phyloP scores from a whole-genome alignment of 129 eudicot genomes.

The Flaveria brownii region DNA sequence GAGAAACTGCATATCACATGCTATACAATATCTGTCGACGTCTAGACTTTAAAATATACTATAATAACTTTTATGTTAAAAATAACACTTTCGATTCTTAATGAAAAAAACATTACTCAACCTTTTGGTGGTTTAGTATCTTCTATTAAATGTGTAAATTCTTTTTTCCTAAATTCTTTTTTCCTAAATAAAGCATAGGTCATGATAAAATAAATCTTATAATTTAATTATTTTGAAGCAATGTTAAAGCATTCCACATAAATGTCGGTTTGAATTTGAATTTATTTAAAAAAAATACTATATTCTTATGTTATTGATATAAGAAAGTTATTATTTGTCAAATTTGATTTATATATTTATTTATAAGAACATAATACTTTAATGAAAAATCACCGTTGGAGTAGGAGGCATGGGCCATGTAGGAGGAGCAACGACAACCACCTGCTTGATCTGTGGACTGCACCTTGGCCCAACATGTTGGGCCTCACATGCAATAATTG shows the following conservation, averaged over 20 bases:
- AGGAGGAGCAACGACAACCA: slow-evolving; percentile 23
- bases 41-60: not conserved
- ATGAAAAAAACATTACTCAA: no score
- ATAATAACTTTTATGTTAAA: not conserved
- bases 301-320: not conserved
- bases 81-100: no score
- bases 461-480: slow-evolving; percentile 34
- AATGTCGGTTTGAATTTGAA: not conserved
- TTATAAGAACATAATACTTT: not conserved
- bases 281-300: not conserved
- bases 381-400: not conserved
- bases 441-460: slow-evolving; percentile 33
- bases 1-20: slow-evolving; percentile 7
- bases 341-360: not conserved
- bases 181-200: no score
- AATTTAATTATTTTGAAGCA: no score
- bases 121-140: no score
- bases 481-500: slow-evolving; percentile 26
- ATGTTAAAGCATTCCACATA: not conserved
- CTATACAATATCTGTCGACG: not conserved
- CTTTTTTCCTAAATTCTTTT: no score
- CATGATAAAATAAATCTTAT: no score
- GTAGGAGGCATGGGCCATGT: slow-evolving; percentile 9
- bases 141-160: no score
- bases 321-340: not conserved